These are phyloP conservation scores for Ceratocystis huliohia DNA, from an alignment of 2,329 filamentous ascomycete species.

Conservation along the genomic window DNA sequence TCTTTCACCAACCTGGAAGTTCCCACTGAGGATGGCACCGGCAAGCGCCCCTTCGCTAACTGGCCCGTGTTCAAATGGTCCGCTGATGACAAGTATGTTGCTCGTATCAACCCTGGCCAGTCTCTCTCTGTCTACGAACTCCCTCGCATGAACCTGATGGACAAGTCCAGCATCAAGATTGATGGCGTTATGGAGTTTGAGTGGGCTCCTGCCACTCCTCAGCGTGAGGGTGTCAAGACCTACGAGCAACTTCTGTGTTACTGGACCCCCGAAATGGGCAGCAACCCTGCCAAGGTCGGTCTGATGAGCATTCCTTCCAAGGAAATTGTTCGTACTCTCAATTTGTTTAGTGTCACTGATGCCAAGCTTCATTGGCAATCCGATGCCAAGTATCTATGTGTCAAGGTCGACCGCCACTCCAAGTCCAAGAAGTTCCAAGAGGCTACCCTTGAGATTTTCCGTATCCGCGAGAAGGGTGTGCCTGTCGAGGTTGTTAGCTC, in stretches of 20 bases:
- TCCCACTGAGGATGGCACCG: slow-evolving; percentile 41
- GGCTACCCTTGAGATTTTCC: slow-evolving; percentile 97
- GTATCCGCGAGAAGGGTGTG: slow-evolving; percentile 91
- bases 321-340: slow-evolving; percentile 83
- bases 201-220: slow-evolving; percentile 77
- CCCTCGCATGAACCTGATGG: slow-evolving; percentile 76
- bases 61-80: slow-evolving; percentile 99
- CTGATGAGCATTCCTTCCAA: slow-evolving; percentile 94
- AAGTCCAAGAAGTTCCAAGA: slow-evolving; percentile 98
- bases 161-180: slow-evolving; percentile 88
- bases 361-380: slow-evolving; percentile 99
- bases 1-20: slow-evolving; percentile 87
- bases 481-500: slow-evolving; percentile 96
- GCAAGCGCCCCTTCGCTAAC: slow-evolving; percentile 64
- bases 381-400: slow-evolving; percentile 82
- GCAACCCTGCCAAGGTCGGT: slow-evolving; percentile 92
- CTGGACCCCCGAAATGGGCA: slow-evolving; percentile 97
- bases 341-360: slow-evolving; percentile 95
- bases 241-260: slow-evolving; percentile 97
- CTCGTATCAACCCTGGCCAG: slow-evolving; percentile 73
- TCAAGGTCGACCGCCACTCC: slow-evolving; percentile 97
- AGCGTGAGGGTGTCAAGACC: slow-evolving; percentile 71
- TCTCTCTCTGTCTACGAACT: slow-evolving; percentile 87
- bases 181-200: slow-evolving; percentile 97
- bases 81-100: slow-evolving; percentile 91